A percentile compares a stretch with the other conserved stretches of the same genome.
Evolutionary conservation across 257 asterid species (phyloP).

Genomic region (Rehmannia glutinosa): DNA sequence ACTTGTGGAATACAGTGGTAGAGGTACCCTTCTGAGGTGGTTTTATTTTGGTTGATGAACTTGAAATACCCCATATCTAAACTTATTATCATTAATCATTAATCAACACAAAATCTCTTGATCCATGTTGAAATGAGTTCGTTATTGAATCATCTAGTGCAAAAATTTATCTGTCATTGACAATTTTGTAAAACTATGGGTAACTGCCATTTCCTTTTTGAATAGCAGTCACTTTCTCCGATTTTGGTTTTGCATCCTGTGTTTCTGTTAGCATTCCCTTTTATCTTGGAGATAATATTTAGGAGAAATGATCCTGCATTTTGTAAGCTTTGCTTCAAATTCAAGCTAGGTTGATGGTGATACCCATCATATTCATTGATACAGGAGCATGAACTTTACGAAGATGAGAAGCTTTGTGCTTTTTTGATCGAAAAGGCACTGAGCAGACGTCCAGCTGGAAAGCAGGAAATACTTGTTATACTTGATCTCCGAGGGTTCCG

Average conservation of each 20-base stretch:
- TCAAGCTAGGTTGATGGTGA: not conserved
- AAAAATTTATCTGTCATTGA: too few species aligned
- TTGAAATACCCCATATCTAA: too few species aligned
- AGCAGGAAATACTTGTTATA: slow-evolving; percentile 63
- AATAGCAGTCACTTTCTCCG: too few species aligned
- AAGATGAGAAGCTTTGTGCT: slow-evolving; percentile 80
- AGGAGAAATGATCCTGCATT: too few species aligned
- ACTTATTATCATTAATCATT: too few species aligned
- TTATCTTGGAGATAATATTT: too few species aligned
- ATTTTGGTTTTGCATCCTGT: too few species aligned
- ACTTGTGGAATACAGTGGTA: not conserved
- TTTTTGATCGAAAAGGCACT: slow-evolving; percentile 85
- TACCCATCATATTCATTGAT: not conserved
- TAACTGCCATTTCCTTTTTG: too few species aligned
- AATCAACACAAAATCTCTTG: not conserved
- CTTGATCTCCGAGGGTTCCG: slow-evolving; percentile 73
- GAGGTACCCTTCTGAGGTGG: not conserved
- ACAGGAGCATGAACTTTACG: slow-evolving; percentile 45
- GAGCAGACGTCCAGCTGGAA: slow-evolving; percentile 56
- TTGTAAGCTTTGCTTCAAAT: not conserved
- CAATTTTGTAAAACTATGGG: too few species aligned
- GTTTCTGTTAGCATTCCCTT: too few species aligned
- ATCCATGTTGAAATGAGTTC: not conserved
- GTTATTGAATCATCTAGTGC: too few species aligned
- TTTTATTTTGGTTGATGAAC: not conserved